These are phyloP conservation scores for Massariosphaeria phaeospora DNA, from an alignment of 495 filamentous ascomycete species.

Conservation along the genomic window DNA sequence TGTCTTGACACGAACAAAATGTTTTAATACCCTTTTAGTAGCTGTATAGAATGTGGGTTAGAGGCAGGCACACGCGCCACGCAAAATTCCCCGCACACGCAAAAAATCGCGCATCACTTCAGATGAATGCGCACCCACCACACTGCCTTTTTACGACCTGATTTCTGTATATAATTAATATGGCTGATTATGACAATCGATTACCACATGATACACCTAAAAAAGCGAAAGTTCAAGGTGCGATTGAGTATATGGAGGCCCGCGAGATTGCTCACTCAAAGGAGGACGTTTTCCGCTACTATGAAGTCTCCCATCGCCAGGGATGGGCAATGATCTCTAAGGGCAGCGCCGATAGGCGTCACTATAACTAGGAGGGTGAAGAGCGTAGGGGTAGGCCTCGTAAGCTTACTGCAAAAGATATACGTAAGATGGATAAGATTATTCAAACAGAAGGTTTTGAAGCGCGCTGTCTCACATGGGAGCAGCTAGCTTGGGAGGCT, in stretches of 20 bases:
- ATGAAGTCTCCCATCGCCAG: conserved; percentile 1
- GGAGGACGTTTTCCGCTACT: conserved; percentile 6
- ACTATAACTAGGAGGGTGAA: background rate
- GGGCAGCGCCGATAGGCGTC: background rate
- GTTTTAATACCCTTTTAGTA: too few species aligned
- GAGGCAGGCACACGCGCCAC: background rate
- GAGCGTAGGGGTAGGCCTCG: background rate
- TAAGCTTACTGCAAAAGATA: background rate
- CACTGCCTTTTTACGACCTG: background rate
- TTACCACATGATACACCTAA: background rate
- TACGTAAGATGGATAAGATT: background rate
- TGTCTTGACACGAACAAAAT: too few species aligned
- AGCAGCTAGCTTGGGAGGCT: background rate
- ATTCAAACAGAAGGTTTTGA: conserved; percentile 5
- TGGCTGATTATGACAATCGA: background rate
- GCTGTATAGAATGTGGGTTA: too few species aligned
- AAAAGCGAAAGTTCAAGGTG: conserved; percentile 3
- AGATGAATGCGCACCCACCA: background rate
- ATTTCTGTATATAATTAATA: background rate
- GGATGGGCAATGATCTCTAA: background rate
- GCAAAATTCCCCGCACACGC: background rate
- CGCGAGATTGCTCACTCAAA: background rate
- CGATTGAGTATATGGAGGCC: conserved; percentile 6
- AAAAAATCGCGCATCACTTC: background rate
- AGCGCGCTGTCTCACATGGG: conserved; percentile 3